phyloP scores from a whole-genome alignment of 2,329 filamentous ascomycete species.

The Xylariales sp. region DNA sequence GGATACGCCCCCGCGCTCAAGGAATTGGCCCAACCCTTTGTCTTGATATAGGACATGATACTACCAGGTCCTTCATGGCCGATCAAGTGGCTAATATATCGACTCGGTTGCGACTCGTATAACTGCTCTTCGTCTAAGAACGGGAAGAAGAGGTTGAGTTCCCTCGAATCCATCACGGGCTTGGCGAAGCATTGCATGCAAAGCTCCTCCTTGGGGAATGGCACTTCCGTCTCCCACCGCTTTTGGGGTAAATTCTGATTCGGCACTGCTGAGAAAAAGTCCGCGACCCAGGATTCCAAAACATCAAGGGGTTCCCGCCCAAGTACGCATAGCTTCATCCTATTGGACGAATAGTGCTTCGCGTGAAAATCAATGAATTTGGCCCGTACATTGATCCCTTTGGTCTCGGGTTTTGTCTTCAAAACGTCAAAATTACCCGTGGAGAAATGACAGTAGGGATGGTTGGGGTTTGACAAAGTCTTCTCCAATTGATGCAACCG shows the following conservation, averaged over 20 bases:
- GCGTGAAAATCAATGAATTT: constrained; percentile 92
- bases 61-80: constrained; percentile 92
- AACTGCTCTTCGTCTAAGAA: constrained; percentile 79
- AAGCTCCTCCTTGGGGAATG: constrained; percentile 45
- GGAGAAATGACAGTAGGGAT: constrained; percentile 87
- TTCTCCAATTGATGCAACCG: constrained; percentile 84
- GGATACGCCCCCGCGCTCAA: constrained; percentile 72
- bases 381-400: constrained; percentile 78
- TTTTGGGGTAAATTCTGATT: constrained; percentile 73
- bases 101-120: constrained; percentile 75
- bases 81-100: constrained; percentile 83
- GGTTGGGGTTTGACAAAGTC: constrained; percentile 77
- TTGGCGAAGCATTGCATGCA: constrained; percentile 77
- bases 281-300: constrained; percentile 76
- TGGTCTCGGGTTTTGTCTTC: constrained; percentile 73
- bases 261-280: constrained; percentile 74
- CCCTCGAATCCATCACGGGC: constrained; percentile 82
- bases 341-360: constrained; percentile 86
- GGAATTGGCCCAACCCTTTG: constrained; percentile 74
- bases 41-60: constrained; percentile 84
- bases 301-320: constrained; percentile 78
- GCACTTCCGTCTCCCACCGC: constrained; percentile 47
- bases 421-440: constrained; percentile 85
- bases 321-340: constrained; percentile 86
- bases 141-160: constrained; percentile 75